phyloP scores from a whole-genome alignment of 1,284 basidiomycete genomes.

The Peniophora sp. region DNA sequence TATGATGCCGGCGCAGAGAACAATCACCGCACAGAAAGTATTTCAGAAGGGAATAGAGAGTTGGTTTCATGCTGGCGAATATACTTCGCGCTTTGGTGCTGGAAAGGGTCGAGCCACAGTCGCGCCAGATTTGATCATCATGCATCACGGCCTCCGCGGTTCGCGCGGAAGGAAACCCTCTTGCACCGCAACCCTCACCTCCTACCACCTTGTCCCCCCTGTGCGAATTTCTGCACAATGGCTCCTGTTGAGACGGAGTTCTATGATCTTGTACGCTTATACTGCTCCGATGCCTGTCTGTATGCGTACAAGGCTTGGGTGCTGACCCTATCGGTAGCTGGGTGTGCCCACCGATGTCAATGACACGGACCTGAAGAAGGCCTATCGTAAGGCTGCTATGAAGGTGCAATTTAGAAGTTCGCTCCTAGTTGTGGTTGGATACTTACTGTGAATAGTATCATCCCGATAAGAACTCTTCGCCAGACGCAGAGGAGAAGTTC shows the following conservation, averaged over 20 bases:
- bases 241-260: constrained; percentile 42
- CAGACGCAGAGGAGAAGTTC: constrained; percentile 88
- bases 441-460: constrained; percentile 56
- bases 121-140: too few species aligned
- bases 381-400: constrained; percentile 93
- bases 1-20: too few species aligned
- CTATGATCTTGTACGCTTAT: constrained; percentile 34
- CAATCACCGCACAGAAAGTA: too few species aligned
- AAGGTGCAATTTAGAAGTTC: constrained; percentile 44
- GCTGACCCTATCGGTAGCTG: constrained; percentile 23
- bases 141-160: too few species aligned
- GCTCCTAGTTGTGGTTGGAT: background rate
- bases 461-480: constrained; percentile 87
- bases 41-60: too few species aligned
- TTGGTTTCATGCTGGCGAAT: too few species aligned
- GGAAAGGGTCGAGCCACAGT: too few species aligned
- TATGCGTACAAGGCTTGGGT: background rate
- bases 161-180: background rate
- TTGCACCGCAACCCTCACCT: background rate
- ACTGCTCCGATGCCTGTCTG: background rate
- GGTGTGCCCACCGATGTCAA: constrained; percentile 41
- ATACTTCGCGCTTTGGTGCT: too few species aligned
- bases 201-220: background rate
- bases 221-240: constrained; percentile 17
- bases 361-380: constrained; percentile 87